These are phyloP conservation scores for Mortierella claussenii DNA, from an alignment of 192 early-diverging fungal species.

Conservation along the genomic window DNA sequence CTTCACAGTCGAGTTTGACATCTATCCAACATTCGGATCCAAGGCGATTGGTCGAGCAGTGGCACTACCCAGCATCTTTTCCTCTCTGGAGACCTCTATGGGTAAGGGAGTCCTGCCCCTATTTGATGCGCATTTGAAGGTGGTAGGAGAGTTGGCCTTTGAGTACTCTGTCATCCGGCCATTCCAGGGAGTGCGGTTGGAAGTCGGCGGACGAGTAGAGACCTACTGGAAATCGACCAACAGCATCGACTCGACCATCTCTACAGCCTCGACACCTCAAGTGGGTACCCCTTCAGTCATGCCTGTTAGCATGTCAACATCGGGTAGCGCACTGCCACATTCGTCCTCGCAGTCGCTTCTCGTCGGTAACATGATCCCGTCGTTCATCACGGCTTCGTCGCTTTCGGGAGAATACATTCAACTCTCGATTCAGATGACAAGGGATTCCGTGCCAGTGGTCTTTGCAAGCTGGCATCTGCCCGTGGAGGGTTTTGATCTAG, in stretches of 20 bases:
- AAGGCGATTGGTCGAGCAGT: conserved; percentile 91
- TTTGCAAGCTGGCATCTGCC: conserved; percentile 81
- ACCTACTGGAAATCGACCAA: conserved; percentile 99
- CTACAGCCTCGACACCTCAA: conserved; percentile 36
- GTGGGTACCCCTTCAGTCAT: conserved; percentile 28
- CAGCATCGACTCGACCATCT: conserved; percentile 61
- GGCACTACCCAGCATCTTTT: conserved; percentile 78
- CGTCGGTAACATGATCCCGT: conserved; percentile 57
- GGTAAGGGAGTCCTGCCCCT: conserved; percentile 71
- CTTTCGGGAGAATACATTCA: conserved; percentile 94
- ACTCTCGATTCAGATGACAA: conserved; percentile 89
- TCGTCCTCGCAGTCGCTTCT: conserved; percentile 36
- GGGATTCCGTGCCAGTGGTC: conserved; percentile 89
- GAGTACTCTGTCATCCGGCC: conserved; percentile 86
- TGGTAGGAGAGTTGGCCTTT: conserved; percentile 91
- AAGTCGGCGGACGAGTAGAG: conserved; percentile 95
- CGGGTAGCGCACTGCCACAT: conserved; percentile 32
- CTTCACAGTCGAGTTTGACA: conserved; percentile 92
- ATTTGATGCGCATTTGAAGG: conserved; percentile 90
- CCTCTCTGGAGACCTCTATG: conserved; percentile 47
- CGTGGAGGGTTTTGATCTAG: conserved; percentile 61
- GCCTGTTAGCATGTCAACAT: conserved; percentile 51
- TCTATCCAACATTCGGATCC: conserved; percentile 97
- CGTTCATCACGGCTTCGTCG: conserved; percentile 87
- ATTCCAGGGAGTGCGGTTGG: conserved; percentile 87